Evolutionary conservation across 441 rosid genomes (phyloP).

Genomic region (Arabidopsis hybrid): DNA sequence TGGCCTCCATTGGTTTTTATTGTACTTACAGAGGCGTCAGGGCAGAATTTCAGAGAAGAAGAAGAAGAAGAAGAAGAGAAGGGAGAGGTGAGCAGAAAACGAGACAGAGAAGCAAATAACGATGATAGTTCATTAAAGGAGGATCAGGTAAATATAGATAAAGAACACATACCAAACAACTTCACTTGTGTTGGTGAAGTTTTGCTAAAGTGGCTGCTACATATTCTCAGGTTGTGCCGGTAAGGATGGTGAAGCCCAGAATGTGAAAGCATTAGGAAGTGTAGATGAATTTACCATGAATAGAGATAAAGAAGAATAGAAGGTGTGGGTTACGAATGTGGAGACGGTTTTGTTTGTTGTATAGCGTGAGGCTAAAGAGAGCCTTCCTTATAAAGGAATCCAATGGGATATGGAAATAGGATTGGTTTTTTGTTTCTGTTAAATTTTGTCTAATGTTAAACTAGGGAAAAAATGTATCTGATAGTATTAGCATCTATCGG

Average conservation of each 20-base stretch:
- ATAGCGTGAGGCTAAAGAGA: slow-evolving; percentile 42
- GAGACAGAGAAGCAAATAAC: slow-evolving; percentile 32
- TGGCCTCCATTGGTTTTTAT: slow-evolving; percentile 21
- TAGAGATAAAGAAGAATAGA: slow-evolving; percentile 23
- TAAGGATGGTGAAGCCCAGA: slow-evolving; percentile 35
- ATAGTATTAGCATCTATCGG: slow-evolving; percentile 12
- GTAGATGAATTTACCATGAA: slow-evolving; percentile 36
- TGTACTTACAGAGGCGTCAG: slow-evolving; percentile 64
- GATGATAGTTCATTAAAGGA: slow-evolving; percentile 42
- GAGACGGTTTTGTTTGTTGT: slow-evolving; percentile 36
- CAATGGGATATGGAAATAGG: slow-evolving; percentile 25
- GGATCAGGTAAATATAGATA: slow-evolving; percentile 43
- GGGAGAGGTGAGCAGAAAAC: slow-evolving; percentile 33
- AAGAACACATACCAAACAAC: slow-evolving; percentile 13
- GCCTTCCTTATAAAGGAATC: slow-evolving; percentile 39
- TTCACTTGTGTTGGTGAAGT: slow-evolving; percentile 16
- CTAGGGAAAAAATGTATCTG: slow-evolving; percentile 6
- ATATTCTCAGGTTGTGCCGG: slow-evolving; percentile 47
- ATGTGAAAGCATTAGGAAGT: slow-evolving; percentile 30
- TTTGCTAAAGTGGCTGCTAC: slow-evolving; percentile 33
- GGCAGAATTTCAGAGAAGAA: slow-evolving; percentile 78
- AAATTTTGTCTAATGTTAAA: slow-evolving; percentile 32
- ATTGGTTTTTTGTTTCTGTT: slow-evolving; percentile 11
- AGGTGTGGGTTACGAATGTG: slow-evolving; percentile 6
- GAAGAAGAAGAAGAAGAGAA: slow-evolving; percentile 45